A percentile compares a stretch with the other conserved stretches of the same genome.
Conservation (phyloP, 2,329 filamentous ascomycete species). For the Orbilia quercus region DNA sequence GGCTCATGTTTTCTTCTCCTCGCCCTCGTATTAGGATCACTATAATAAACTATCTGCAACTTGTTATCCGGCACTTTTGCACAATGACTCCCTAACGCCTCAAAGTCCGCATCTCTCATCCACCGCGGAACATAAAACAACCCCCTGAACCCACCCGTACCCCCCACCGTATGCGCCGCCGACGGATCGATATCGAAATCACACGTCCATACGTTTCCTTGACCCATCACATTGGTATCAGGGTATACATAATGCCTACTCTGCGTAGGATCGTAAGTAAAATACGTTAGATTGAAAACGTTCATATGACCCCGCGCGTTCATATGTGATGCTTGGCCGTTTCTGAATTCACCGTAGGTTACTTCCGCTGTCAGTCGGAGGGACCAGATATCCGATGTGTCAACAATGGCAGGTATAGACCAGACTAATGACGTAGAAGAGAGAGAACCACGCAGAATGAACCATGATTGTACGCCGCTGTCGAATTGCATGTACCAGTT, state of each 20-base stretch:
- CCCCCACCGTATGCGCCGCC: not conserved
- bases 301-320: not conserved
- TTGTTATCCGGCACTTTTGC: not conserved
- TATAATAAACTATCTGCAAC: not conserved
- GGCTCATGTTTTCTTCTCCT: not conserved
- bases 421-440: constrained; percentile 2
- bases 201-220: constrained; percentile 4
- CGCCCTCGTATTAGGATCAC: not conserved
- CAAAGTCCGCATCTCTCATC: not conserved
- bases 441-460: not conserved
- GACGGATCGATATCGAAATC: not conserved
- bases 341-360: not conserved
- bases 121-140: not conserved
- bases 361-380: constrained; percentile 8
- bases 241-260: constrained; percentile 1
- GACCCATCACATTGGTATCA: not conserved
- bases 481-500: constrained; percentile 9
- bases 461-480: not conserved
- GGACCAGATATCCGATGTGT: constrained; percentile 5
- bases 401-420: not conserved
- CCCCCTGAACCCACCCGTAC: constrained; percentile 3
- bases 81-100: not conserved
- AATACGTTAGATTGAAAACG: not conserved
- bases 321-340: constrained; percentile 1
- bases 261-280: not conserved